These are phyloP conservation scores for Handroanthus guayacan DNA, from an alignment of 257 asterid genomes.

Conservation along the genomic window DNA sequence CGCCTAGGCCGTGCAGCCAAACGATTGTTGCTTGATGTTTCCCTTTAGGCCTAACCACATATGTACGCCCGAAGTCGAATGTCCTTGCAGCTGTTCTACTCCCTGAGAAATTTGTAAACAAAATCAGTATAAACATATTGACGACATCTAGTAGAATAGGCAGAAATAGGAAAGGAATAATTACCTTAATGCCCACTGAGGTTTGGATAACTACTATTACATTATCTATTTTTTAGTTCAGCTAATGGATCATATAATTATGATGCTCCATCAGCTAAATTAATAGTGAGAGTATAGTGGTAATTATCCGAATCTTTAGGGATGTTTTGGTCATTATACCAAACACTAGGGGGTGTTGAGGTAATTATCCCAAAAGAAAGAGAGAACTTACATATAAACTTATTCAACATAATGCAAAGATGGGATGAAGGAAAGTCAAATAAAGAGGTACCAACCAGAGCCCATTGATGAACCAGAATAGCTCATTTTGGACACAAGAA, in stretches of 20 bases:
- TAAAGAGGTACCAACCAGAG: not conserved
- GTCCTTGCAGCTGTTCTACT: slow-evolving; percentile 21
- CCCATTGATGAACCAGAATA: not conserved
- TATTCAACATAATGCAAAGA: not conserved
- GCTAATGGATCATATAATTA: too few species aligned
- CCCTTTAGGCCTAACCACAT: slow-evolving; percentile 74
- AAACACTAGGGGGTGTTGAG: too few species aligned
- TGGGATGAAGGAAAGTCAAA: not conserved
- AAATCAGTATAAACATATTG: not conserved
- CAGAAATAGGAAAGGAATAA: not conserved
- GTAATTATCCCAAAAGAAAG: too few species aligned
- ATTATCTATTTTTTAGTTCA: too few species aligned
- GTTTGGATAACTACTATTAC: too few species aligned
- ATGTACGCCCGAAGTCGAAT: slow-evolving; percentile 66
- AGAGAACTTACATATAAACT: not conserved
- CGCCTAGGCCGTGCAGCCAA: slow-evolving; percentile 80
- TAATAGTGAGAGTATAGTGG: too few species aligned
- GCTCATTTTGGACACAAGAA: not conserved
- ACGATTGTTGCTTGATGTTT: slow-evolving; percentile 73
- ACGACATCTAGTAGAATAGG: not conserved
- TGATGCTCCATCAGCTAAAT: too few species aligned
- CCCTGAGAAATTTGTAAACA: not conserved
- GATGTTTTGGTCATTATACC: too few species aligned
- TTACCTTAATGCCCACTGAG: too few species aligned
- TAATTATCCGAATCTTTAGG: too few species aligned